Evolutionary conservation across 768 basidiomycete genomes (phyloP).

Genomic region (Tephrocybe sp.): DNA sequence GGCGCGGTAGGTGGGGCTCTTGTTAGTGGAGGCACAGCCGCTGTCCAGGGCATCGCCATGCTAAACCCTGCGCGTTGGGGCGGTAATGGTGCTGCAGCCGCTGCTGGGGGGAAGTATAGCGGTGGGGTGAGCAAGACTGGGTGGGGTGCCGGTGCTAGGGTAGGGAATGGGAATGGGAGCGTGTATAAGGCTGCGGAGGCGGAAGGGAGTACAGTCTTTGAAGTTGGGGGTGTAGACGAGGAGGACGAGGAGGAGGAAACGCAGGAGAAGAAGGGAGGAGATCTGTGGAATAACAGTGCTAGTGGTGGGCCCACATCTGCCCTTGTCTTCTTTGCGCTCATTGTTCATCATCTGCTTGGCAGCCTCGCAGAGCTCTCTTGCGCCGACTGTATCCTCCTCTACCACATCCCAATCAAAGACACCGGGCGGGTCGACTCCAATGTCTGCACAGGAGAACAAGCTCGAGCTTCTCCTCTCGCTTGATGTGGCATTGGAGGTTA

Average conservation of each 20-base stretch:
- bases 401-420: constrained; percentile 7
- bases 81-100: constrained; percentile 28
- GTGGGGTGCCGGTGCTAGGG: constrained; percentile 22
- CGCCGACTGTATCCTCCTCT: constrained; percentile 2
- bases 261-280: constrained; percentile 16
- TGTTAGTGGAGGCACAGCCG: constrained; percentile 71
- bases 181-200: constrained; percentile 31
- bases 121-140: constrained; percentile 20
- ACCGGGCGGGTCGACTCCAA: not conserved
- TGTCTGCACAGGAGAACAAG: constrained; percentile 26
- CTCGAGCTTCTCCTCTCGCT: constrained; percentile 91
- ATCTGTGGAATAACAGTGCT: constrained; percentile 12
- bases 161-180: constrained; percentile 6
- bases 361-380: constrained; percentile 6
- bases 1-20: constrained; percentile 68
- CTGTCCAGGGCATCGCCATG: constrained; percentile 86
- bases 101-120: constrained; percentile 5
- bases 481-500: constrained; percentile 87
- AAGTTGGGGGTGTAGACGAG: constrained; percentile 45
- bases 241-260: constrained; percentile 24
- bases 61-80: constrained; percentile 88
- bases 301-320: not conserved
- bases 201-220: constrained; percentile 49
- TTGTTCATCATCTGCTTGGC: too few species aligned
- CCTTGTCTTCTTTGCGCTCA: not conserved